Evolutionary conservation across 345 rosid species (phyloP).

Genomic region (Bruguiera sexangula): DNA sequence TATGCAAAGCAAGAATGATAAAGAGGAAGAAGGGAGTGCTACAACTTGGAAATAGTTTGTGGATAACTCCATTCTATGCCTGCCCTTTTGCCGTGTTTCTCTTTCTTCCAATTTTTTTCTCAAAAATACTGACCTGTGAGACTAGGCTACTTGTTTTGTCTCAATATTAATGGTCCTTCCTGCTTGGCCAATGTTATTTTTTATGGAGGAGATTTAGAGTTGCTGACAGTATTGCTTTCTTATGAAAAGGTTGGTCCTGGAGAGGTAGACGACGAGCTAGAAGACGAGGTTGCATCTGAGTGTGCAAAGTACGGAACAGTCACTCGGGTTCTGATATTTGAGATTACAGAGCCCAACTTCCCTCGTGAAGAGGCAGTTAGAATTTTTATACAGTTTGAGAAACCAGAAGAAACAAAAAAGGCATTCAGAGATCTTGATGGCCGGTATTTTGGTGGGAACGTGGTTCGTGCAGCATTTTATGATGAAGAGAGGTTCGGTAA

Average conservation of each 20-base stretch:
- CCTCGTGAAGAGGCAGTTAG: conserved; percentile 87
- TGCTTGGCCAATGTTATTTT: neutral
- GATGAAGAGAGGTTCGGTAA: conserved; percentile 74
- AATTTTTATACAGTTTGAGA: conserved; percentile 90
- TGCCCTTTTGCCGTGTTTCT: neutral
- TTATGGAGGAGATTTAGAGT: neutral
- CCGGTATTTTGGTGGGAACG: conserved; percentile 81
- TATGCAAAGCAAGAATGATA: neutral
- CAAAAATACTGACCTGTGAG: too few relatives aligned
- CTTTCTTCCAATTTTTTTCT: neutral
- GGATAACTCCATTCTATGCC: too few relatives aligned
- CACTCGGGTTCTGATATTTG: conserved; percentile 91
- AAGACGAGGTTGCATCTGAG: conserved; percentile 93
- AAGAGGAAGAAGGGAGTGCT: neutral
- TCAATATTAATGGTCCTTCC: neutral
- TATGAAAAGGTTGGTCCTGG: conserved; percentile 90
- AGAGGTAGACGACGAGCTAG: conserved; percentile 95
- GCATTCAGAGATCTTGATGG: conserved; percentile 88
- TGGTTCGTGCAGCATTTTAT: conserved; percentile 72
- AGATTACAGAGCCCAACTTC: conserved; percentile 89
- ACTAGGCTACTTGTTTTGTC: neutral
- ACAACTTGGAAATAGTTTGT: too few relatives aligned
- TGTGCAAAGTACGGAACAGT: conserved; percentile 88
- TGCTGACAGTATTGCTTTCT: conserved; percentile 18
- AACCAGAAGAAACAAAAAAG: conserved; percentile 94